phyloP scores from a whole-genome alignment of 1,284 basidiomycete genomes.

The Rhodofomes roseus region DNA sequence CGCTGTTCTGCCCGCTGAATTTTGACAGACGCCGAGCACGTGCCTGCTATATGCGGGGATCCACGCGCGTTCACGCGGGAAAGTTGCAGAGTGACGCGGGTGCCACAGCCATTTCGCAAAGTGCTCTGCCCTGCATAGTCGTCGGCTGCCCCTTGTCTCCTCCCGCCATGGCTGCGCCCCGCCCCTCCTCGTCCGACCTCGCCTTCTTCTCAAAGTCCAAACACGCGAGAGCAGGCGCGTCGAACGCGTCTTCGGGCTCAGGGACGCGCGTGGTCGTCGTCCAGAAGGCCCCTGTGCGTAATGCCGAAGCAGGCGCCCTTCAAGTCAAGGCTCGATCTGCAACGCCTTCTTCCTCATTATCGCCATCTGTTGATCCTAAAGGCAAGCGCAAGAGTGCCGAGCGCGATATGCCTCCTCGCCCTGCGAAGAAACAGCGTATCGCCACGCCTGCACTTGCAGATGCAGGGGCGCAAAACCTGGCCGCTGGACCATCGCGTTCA shows the following conservation, averaged over 20 bases:
- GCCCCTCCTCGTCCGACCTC: conserved; percentile 16
- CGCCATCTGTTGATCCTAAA: not conserved
- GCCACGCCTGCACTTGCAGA: conserved; percentile 12
- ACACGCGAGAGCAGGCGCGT: conserved; percentile 16
- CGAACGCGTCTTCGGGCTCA: conserved; percentile 18
- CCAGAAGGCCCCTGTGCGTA: conserved; percentile 12
- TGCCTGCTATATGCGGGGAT: not conserved
- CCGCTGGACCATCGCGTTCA: conserved; percentile 19
- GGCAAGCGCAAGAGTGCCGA: conserved; percentile 14
- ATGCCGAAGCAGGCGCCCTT: conserved; percentile 16
- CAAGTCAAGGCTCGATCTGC: conserved; percentile 21
- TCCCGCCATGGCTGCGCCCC: conserved; percentile 16
- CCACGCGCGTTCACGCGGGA: not conserved
- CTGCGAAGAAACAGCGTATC: conserved; percentile 25
- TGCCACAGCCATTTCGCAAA: not conserved
- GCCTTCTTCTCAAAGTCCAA: conserved; percentile 29
- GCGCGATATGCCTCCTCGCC: not conserved
- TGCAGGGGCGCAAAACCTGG: not conserved
- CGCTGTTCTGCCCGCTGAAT: not conserved
- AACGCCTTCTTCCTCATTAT: conserved; percentile 9
- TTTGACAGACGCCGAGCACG: not conserved
- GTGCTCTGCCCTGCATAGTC: not conserved
- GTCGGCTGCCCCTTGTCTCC: not conserved
- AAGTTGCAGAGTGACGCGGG: not conserved
- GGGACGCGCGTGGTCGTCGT: conserved; percentile 26